A percentile compares a stretch with the other conserved stretches of the same genome.
Evolutionary conservation across 805 yeast genomes (phyloP).

Genomic region (Candida pseudofarinosa): DNA sequence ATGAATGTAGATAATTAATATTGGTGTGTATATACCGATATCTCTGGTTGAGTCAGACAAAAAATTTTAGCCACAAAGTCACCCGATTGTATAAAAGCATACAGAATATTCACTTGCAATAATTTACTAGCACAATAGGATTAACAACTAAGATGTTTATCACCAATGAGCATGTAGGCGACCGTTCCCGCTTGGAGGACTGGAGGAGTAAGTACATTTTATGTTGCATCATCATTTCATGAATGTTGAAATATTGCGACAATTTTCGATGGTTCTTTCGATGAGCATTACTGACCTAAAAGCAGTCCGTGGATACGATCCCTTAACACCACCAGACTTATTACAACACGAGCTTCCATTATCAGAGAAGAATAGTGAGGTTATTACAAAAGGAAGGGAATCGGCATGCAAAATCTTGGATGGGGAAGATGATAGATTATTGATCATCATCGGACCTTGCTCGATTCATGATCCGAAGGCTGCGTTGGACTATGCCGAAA

Average conservation of each 20-base stretch:
- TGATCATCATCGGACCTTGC: conserved; percentile 94
- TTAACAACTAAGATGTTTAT: conserved; percentile 59
- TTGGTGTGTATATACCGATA: neutral
- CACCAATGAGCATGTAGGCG: conserved; percentile 79
- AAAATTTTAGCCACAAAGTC: conserved; percentile 1
- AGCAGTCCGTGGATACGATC: conserved; percentile 76
- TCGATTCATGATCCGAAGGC: conserved; percentile 93
- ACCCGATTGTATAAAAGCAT: neutral
- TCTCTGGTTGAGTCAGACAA: neutral
- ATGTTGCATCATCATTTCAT: no score
- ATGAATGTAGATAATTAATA: no score
- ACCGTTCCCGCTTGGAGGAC: conserved; percentile 61
- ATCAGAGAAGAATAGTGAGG: conserved; percentile 52
- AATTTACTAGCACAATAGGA: neutral
- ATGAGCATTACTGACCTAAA: conserved; percentile 11
- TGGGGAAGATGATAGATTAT: conserved; percentile 81
- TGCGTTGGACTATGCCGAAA: conserved; percentile 81
- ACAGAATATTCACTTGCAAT: no score
- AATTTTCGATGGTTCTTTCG: no score
- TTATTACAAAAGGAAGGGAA: conserved; percentile 72
- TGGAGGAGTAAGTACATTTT: conserved; percentile 42
- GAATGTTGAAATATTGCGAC: no score
- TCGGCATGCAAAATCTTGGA: conserved; percentile 67
- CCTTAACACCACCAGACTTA: conserved; percentile 91
- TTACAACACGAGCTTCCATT: conserved; percentile 83